phyloP scores from a whole-genome alignment of 371 early-diverging fungal species.

The Mortierella sp. region DNA sequence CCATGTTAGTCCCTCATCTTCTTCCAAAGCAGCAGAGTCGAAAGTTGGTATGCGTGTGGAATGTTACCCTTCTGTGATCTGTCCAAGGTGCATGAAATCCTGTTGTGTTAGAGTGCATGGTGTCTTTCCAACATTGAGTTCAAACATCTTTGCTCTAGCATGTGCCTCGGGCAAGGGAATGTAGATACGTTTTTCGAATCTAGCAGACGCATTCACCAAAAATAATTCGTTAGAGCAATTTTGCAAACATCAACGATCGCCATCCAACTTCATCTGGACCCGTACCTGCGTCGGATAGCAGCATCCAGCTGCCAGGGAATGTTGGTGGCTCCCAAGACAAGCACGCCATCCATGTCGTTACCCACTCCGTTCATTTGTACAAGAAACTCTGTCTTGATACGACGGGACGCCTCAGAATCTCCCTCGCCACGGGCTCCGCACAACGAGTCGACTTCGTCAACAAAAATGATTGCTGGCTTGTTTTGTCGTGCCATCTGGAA shows the following conservation, averaged over 20 bases:
- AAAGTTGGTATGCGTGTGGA: not conserved
- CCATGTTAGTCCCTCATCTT: too few relatives aligned
- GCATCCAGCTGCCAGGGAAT: constrained; percentile 96
- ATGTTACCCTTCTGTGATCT: constrained; percentile 83
- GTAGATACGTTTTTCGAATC: constrained; percentile 97
- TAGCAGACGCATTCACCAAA: too few relatives aligned
- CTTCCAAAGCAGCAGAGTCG: too few relatives aligned
- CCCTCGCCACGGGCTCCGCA: constrained; percentile 95
- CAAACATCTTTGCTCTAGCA: constrained; percentile 93
- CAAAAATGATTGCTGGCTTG: constrained; percentile 96
- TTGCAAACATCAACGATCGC: too few relatives aligned
- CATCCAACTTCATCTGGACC: too few relatives aligned
- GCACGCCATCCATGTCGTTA: constrained; percentile 90
- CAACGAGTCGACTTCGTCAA: constrained; percentile 98
- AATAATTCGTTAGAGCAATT: too few relatives aligned
- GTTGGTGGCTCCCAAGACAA: constrained; percentile 97
- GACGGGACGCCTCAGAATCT: constrained; percentile 92
- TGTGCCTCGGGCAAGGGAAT: constrained; percentile 93
- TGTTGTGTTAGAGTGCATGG: constrained; percentile 78
- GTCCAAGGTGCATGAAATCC: constrained; percentile 82
- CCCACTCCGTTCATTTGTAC: constrained; percentile 99
- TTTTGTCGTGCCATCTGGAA: constrained; percentile 94
- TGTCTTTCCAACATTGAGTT: constrained; percentile 89
- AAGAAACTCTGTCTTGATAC: constrained; percentile 96
- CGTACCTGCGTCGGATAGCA: constrained; percentile 93